Base-by-base conservation (phyloP, 257 asterid genomes). In the Lantana camara region DNA sequence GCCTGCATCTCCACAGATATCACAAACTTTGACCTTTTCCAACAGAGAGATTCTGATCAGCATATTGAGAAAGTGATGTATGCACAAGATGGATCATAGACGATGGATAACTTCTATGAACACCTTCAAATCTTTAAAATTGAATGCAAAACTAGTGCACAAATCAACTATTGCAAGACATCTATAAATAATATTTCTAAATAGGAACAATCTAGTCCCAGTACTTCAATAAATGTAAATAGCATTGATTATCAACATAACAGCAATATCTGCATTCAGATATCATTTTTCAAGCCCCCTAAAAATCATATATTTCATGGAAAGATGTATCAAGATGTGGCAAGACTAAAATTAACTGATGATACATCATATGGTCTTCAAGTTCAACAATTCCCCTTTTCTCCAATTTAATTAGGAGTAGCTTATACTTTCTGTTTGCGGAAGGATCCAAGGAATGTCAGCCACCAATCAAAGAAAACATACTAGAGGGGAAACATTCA, bases 1-100 rank as follows among this genome's bases (percentile, higher is more conserved):
- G 14, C 98, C 99, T 3, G 95, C 88, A 83, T 86, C 98, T 69
- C 99, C 99, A 68, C 99, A 94, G 51, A 83, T 90, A 80, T 93
- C 97, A 77, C 99, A 93, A 73, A 93, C 94, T 85, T 85, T 90
- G 68, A 93, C 99, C 99, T 83, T 64, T 69, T 41, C 71, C 44
- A 68, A 35, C 63, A 69, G 50, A 76, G 20, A 68, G 53, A 60
- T n/a, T 62, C 57, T 53, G 41, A 62, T 72, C 57, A 74, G 55
- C 38, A 3, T 41, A 45, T 51, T 15, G 57, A 57, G 57, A 9
- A 50, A 57, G 5, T 50, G 23, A 23, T n/a, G 23, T 35, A 37
- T 35, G 57, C 55, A 62, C 45, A 53, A 55, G 49, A 55, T 37
- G 32, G 62, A 27, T 42, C 54, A 21, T 55, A 47, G 46, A 27